Percentiles rank a stretch among this genome's conserved stretches.
These are phyloP conservation scores for Metrosideros polymorpha DNA, from an alignment of 441 rosid genomes.

Conservation along the genomic window DNA sequence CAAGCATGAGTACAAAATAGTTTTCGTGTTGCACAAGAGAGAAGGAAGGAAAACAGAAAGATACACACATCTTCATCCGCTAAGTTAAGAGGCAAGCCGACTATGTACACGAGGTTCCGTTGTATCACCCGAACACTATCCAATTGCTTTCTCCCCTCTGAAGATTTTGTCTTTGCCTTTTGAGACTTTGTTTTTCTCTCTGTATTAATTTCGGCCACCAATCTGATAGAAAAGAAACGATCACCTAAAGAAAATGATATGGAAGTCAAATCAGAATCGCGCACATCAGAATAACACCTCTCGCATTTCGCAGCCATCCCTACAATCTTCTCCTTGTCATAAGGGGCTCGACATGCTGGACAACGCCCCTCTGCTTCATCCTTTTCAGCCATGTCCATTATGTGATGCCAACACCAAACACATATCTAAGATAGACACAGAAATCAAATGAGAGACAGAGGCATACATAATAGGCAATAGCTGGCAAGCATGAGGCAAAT, in stretches of 20 bases:
- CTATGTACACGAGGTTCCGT: conserved; percentile 38
- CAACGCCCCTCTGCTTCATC: conserved; percentile 40
- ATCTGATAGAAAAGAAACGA: conserved; percentile 3
- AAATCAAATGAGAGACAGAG: background rate
- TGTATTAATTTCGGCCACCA: conserved; percentile 27
- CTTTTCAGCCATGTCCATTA: conserved; percentile 51
- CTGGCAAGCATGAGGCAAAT: background rate
- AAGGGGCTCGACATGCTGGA: conserved; percentile 41
- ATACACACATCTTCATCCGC: conserved; percentile 32
- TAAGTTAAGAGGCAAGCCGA: conserved; percentile 31
- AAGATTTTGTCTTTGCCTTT: conserved; percentile 24
- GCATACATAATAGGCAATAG: background rate
- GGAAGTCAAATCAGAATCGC: background rate
- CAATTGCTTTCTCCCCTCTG: conserved; percentile 40
- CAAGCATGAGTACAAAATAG: background rate
- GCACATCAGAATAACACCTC: conserved; percentile 14
- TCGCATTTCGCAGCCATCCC: conserved; percentile 36
- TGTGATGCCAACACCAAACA: conserved; percentile 53
- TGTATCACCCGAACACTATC: conserved; percentile 40
- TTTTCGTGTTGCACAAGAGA: background rate
- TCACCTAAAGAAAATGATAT: background rate
- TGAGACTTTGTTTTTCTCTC: conserved; percentile 31
- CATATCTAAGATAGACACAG: conserved; percentile 19
- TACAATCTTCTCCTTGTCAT: conserved; percentile 46
- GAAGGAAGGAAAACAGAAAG: background rate